Evolutionary conservation across 495 filamentous ascomycete genomes (phyloP).

Genomic region (Lophiotrema nucula): DNA sequence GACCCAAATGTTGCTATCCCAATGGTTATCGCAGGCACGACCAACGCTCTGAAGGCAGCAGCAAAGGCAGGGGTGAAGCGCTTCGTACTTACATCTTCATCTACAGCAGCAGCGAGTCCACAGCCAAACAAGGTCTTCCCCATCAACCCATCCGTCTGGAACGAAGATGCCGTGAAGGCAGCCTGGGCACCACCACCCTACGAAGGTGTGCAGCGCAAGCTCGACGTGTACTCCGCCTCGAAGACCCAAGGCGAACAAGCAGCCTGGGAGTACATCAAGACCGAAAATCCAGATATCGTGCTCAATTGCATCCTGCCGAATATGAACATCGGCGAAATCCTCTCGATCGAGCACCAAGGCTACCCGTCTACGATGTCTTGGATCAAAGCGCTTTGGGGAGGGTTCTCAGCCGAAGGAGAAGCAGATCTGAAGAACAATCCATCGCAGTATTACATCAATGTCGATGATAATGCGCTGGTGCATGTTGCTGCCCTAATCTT

Average conservation of each 20-base stretch:
- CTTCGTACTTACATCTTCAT: conserved; percentile 20
- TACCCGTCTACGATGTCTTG: conserved; percentile 2
- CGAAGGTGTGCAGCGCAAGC: neutral
- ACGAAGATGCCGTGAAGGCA: conserved; percentile 9
- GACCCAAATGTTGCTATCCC: conserved; percentile 19
- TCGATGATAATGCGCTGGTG: conserved; percentile 18
- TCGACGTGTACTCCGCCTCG: conserved; percentile 51
- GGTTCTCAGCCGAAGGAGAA: neutral
- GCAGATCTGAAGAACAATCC: neutral
- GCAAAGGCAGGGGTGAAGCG: conserved; percentile 12
- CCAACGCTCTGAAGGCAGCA: conserved; percentile 16
- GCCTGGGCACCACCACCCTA: conserved; percentile 24
- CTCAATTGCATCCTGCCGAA: conserved; percentile 54
- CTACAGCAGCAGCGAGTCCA: conserved; percentile 11
- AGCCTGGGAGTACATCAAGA: conserved; percentile 53
- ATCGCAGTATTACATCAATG: conserved; percentile 22
- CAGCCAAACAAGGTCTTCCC: conserved; percentile 6
- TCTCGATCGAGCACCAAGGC: conserved; percentile 12
- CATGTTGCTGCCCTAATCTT: conserved; percentile 26
- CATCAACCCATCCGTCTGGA: conserved; percentile 11
- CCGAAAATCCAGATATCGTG: conserved; percentile 47
- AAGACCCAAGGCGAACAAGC: conserved; percentile 55
- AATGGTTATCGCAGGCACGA: conserved; percentile 2
- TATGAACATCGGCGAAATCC: conserved; percentile 37
- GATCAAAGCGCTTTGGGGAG: conserved; percentile 7